Base-by-base conservation (phyloP, 2,329 filamentous ascomycete genomes). In the Dendrostoma leiphaemia region DNA sequence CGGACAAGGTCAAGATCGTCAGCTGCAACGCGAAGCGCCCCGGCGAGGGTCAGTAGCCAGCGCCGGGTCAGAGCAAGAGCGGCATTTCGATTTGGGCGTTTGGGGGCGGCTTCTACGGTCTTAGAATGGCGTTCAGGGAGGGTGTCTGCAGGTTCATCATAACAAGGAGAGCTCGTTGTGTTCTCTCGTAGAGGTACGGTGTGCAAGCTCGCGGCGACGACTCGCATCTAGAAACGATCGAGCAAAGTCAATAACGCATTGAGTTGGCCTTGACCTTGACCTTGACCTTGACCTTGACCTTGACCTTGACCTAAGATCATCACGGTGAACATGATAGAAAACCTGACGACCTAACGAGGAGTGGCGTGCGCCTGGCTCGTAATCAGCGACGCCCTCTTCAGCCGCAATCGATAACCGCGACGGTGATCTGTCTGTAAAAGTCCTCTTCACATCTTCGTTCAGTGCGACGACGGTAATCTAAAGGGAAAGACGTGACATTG, bases 1-100 rank as follows among this genome's bases (percentile, higher is more conserved):
- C 92, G 19, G 93, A 97, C 68, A 93, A 91, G 71, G 90, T 99
- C 73, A 97, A 97, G 85, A 99, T 99, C 63, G 94, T 99, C 47
- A 95, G 90, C 74, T 97, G 93, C 74, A 96, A 95, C 67, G 92
- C 92, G 62, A 97, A 97, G 80, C 79, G 76, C 63, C 74, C 75
- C 2, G 74, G 74, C 51, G 77, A 79, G 55, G 66, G 64, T 10
- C 65, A 64, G 57, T 67, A 65, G 55, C 17, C 65, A 64, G 57
- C 66, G 65, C 53, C 17, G 15, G 28, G 19, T 12, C 17, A 44
- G 8, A 34, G 34, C n/a, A 17, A 12, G 6, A 9, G 23, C 24
- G 19, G 34, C 24, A 17, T 17, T 50, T 19, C 13, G 21, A 23
- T 38, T 15, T 35, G 21, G 40, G 48, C 38, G 48, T 51, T 51